Percentiles rank a stretch among this genome's conserved stretches.
These are phyloP conservation scores for Tricholoma hemisulphureum DNA, from an alignment of 768 basidiomycete species.

Conservation along the genomic window DNA sequence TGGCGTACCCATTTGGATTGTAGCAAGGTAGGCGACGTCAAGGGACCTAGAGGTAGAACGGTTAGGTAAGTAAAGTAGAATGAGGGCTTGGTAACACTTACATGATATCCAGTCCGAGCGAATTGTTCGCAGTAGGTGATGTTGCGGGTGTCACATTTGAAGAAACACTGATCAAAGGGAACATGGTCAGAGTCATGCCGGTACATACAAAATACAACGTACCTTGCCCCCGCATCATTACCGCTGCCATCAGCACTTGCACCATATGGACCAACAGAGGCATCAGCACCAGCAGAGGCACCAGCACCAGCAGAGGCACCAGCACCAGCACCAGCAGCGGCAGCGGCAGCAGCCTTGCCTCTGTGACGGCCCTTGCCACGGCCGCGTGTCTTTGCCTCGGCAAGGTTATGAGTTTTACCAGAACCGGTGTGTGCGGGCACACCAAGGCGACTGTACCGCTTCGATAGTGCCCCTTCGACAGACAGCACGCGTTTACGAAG, in stretches of 20 bases:
- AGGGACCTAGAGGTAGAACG: slow-evolving; percentile 28
- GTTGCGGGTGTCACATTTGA: slow-evolving; percentile 41
- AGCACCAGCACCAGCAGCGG: slow-evolving; percentile 17
- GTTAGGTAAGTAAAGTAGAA: not conserved
- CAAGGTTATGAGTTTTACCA: slow-evolving; percentile 15
- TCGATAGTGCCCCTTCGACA: slow-evolving; percentile 35
- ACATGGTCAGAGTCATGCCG: not conserved
- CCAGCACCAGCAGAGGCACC: slow-evolving; percentile 28
- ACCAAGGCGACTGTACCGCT: slow-evolving; percentile 36
- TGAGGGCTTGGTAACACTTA: slow-evolving; percentile 29
- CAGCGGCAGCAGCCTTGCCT: slow-evolving; percentile 8
- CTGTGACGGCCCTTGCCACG: not conserved
- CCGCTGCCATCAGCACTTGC: slow-evolving; percentile 36
- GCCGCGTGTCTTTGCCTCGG: slow-evolving; percentile 3
- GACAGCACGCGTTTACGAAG: slow-evolving; percentile 49
- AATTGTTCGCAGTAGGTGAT: slow-evolving; percentile 41
- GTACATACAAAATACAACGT: not conserved
- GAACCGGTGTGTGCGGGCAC: slow-evolving; percentile 19
- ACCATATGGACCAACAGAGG: slow-evolving; percentile 20
- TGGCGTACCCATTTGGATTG: slow-evolving; percentile 66
- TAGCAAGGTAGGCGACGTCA: slow-evolving; percentile 55
- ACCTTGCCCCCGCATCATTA: slow-evolving; percentile 4
- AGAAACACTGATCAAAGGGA: slow-evolving; percentile 7
- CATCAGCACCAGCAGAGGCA: slow-evolving; percentile 23
- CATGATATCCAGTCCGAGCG: slow-evolving; percentile 72